These are phyloP conservation scores for Lepidium campestre DNA, from an alignment of 441 rosid species.

Conservation along the genomic window DNA sequence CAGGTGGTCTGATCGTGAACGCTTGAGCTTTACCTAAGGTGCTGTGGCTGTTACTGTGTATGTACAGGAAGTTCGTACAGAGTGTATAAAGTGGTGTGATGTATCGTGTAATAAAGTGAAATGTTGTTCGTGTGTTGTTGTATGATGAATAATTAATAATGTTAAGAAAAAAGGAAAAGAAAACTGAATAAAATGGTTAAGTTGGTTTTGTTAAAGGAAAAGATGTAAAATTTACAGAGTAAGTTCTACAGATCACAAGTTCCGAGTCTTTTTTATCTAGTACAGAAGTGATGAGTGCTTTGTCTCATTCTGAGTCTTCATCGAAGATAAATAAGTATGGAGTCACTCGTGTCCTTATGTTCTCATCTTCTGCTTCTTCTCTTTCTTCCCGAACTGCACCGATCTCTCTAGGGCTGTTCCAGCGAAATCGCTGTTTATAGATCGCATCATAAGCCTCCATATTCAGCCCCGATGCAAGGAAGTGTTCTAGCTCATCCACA, in stretches of 20 bases:
- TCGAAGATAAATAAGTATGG: conserved; percentile 56
- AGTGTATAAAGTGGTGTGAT: neutral
- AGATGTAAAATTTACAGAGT: neutral
- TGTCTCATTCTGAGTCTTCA: conserved; percentile 29
- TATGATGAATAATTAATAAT: neutral
- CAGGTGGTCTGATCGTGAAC: conserved; percentile 64
- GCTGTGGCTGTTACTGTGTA: neutral
- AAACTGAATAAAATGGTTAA: conserved; percentile 1
- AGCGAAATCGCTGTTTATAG: conserved; percentile 40
- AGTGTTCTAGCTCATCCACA: conserved; percentile 58
- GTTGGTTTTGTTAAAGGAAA: neutral
- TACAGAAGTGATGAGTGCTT: neutral
- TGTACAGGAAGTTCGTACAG: neutral
- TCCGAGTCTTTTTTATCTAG: neutral
- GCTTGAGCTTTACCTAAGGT: conserved; percentile 27
- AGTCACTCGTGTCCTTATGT: conserved; percentile 10
- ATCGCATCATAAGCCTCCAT: conserved; percentile 67
- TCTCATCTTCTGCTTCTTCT: conserved; percentile 26
- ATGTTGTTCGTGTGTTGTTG: neutral
- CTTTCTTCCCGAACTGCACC: conserved; percentile 10
- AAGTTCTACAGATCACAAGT: neutral
- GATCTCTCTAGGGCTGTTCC: conserved; percentile 32
- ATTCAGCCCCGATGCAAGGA: conserved; percentile 71
- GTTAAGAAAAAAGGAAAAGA: neutral
- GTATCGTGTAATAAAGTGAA: neutral